Conservation (phyloP, 768 basidiomycete genomes). For the Termitomyces sp. region DNA sequence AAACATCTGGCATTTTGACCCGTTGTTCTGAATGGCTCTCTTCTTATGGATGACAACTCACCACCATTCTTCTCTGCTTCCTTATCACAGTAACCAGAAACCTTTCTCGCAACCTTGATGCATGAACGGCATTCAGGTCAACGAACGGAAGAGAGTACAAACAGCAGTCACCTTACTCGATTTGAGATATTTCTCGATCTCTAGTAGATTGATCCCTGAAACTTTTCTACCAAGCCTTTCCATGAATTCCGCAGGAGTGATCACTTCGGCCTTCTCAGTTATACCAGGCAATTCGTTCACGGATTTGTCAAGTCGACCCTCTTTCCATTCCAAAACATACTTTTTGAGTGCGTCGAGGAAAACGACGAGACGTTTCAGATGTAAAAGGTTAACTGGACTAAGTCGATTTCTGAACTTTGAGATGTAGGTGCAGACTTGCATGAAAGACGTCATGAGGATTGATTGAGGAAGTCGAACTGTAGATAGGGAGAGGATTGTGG, state of each 20-base stretch:
- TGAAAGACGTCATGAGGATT: constrained; percentile 56
- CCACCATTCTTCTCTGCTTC: constrained; percentile 39
- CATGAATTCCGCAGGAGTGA: constrained; percentile 65
- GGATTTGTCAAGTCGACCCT: constrained; percentile 19
- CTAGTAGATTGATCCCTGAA: constrained; percentile 76
- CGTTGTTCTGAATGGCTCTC: background rate
- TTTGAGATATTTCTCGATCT: constrained; percentile 76
- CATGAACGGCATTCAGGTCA: background rate
- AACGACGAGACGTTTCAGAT: constrained; percentile 72
- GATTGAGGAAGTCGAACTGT: constrained; percentile 57
- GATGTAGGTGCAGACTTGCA: constrained; percentile 76
- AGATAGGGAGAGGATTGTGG: constrained; percentile 84
- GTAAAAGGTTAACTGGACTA: constrained; percentile 64
- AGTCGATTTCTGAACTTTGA: constrained; percentile 75
- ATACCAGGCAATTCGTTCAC: constrained; percentile 3
- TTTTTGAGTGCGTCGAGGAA: constrained; percentile 68
- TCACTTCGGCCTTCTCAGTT: constrained; percentile 45
- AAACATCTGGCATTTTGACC: constrained; percentile 1
- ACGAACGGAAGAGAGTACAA: background rate
- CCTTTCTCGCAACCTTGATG: constrained; percentile 64
- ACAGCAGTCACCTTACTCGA: constrained; percentile 66
- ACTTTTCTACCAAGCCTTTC: constrained; percentile 61
- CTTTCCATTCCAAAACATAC: constrained; percentile 53
- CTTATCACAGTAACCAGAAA: constrained; percentile 79
- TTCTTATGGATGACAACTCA: constrained; percentile 12